These are phyloP conservation scores for Pulveroboletus ravenelii DNA, from an alignment of 768 basidiomycete species.

Conservation along the genomic window DNA sequence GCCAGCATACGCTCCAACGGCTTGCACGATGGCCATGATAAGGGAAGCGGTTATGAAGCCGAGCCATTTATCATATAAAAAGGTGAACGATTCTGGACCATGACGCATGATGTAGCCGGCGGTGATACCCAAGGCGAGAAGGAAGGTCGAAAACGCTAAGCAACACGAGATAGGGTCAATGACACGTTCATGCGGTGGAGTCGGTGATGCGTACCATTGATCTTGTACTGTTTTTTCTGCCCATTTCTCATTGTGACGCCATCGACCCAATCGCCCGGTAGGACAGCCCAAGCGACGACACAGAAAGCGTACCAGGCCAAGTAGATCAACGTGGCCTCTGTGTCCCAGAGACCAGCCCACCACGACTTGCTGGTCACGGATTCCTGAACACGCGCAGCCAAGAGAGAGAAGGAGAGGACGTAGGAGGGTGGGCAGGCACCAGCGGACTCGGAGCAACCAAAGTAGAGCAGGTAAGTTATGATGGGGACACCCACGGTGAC, in stretches of 20 bases:
- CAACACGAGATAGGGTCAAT: neutral
- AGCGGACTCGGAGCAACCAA: constrained; percentile 65
- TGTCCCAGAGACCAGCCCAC: constrained; percentile 82
- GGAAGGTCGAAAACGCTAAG: constrained; percentile 80
- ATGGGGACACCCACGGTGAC: constrained; percentile 69
- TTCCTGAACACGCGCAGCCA: constrained; percentile 37
- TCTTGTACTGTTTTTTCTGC: constrained; percentile 78
- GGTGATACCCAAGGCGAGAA: constrained; percentile 73
- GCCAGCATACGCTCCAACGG: constrained; percentile 57
- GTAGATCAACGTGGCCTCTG: constrained; percentile 70
- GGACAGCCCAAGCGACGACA: constrained; percentile 71
- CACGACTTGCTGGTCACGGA: constrained; percentile 48
- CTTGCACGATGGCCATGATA: constrained; percentile 75
- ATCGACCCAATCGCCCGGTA: constrained; percentile 71
- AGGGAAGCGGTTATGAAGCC: constrained; percentile 83
- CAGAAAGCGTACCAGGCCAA: constrained; percentile 89
- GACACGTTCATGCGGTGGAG: neutral
- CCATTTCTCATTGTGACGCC: constrained; percentile 74
- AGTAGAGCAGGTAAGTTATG: constrained; percentile 70
- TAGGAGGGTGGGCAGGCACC: constrained; percentile 65
- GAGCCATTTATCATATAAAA: constrained; percentile 88
- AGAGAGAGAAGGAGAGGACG: constrained; percentile 31
- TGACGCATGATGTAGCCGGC: constrained; percentile 64
- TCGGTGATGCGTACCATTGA: constrained; percentile 66
- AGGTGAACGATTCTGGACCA: constrained; percentile 80